Evolutionary conservation across 2,329 filamentous ascomycete species (phyloP).

Genomic region (Fusarium irregulare): DNA sequence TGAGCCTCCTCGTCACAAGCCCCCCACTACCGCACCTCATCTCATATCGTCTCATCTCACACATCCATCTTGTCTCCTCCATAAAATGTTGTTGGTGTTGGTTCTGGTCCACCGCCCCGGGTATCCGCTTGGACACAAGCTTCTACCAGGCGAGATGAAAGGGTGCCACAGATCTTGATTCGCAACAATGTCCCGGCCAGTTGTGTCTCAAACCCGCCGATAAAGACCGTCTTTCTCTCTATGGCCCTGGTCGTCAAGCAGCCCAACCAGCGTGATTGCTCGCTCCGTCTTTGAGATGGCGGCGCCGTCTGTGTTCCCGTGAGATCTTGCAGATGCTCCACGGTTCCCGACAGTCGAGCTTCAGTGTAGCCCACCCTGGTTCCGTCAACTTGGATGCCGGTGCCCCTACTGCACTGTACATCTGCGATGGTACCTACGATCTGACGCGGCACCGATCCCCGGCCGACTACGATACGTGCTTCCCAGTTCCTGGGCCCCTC

Average conservation of each 20-base stretch:
- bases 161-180: constrained; percentile 56
- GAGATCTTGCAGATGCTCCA: constrained; percentile 49
- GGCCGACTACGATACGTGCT: constrained; percentile 32
- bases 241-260: constrained; percentile 42
- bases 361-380: constrained; percentile 44
- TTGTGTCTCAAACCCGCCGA: constrained; percentile 43
- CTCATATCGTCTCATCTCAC: constrained; percentile 16
- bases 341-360: constrained; percentile 44
- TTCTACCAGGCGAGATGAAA: constrained; percentile 53
- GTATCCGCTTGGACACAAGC: constrained; percentile 43
- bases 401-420: constrained; percentile 34
- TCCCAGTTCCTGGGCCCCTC: constrained; percentile 31
- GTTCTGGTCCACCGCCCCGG: constrained; percentile 32
- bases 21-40: constrained; percentile 22
- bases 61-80: constrained; percentile 26
- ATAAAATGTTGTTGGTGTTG: constrained; percentile 28
- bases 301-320: constrained; percentile 44
- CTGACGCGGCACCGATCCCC: constrained; percentile 39
- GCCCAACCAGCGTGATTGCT: constrained; percentile 42
- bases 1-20: constrained; percentile 40
- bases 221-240: constrained; percentile 33
- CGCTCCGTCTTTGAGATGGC: constrained; percentile 48
- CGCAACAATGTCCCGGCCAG: constrained; percentile 51
- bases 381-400: constrained; percentile 51
- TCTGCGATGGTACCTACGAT: constrained; percentile 41